Base-by-base conservation (phyloP, 306 rosid species). In the Rosa lucieae region DNA sequence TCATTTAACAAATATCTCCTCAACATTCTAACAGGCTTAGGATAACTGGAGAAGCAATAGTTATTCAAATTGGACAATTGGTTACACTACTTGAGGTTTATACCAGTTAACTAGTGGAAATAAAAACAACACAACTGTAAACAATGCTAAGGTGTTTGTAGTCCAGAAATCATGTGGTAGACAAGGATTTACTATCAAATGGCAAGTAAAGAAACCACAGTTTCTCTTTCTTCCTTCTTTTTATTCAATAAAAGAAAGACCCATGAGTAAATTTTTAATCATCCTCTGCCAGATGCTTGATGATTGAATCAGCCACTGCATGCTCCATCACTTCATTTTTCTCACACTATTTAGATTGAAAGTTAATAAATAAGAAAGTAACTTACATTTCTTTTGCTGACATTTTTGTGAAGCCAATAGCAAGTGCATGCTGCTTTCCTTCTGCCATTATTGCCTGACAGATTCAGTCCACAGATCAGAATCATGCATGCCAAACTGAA, bases 391-490 rank as follows among this genome's bases (percentile, higher is more conserved):
- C 94, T 82, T 94, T 94, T 43, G 98, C 96, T 20, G 98, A 94
- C 97, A 94, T 92, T 87, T 94, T 94, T 61, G 98, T 94, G 86
- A 90, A 94, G 81, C 98, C 98, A 66, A 94, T 92, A 78, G 98
- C 98, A 88, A 94, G 98, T 63, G 98, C 98, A 79, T 94, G 94
- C 71, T 92, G 92, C 89, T 94, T 94, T 80, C 98, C 98, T 94
- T 94, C 98, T n/a, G 98, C 98, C 97, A 94, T 92, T 86, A 94
- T 90, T 61, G 97, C 98, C 98, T 94, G 91, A 86, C 73, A 87
- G 67, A 55, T 48, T 42, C n/a, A 78, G 66, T 77, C 74, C 72
- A 42, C 21, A 65, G 10, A 63, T 86, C 81, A 87, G 83, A 79
- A 49, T 78, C 49, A 72, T 40, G 75, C 35, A 42, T 61, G 39